Base-by-base conservation (phyloP, 345 rosid genomes). In the Trapa incisa region DNA sequence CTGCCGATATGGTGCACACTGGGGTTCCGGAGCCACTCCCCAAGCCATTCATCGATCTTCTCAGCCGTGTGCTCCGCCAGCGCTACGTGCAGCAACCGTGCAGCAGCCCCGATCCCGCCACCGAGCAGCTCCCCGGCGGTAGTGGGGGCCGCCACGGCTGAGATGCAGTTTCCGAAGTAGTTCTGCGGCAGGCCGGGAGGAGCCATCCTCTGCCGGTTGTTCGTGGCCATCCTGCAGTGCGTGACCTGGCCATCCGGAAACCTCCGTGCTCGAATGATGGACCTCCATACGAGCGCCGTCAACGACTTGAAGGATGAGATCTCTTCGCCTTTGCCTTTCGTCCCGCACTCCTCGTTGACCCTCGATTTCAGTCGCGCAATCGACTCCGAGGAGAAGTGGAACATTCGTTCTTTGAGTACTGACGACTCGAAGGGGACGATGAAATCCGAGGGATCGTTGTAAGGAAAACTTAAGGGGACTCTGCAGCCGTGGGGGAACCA, bases 301-400 rank as follows among this genome's bases (percentile, higher is more conserved):
- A 92, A 41, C 1, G 92, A 75, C 57, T 89, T 96, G 43, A 85
- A 89, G 32, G 96, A 89, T 0, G 96, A 92, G 16, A 92, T 86
- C 14, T 82, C 74, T 42, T 16, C 74, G 38, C 87, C 84, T 35
- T 75, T 58, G 37, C 38, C 38, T 32, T 8, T 32, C 37, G 37
- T 58, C 63, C 38, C 73, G 17, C 63, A 67, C 61, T 78, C 78
- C 12, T 75, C 37, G 65, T 92, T 92, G 6, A 85, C 81, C 69
- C 73, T 78, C 29, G 76, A 73, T 78, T 89, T 87, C 47, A 92
- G 82, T 53, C 13, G 61, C 0, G 75, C 81, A 0, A 89, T 69
- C 37, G 93, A 76, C 47, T 85, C 81, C 2, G 79, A 63, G 3
- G 96, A 79, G 78, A 92, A 83, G 54, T 77, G 83, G 65, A 89